phyloP scores from a whole-genome alignment of 345 rosid species.

The Eucalyptus guilfoylei region DNA sequence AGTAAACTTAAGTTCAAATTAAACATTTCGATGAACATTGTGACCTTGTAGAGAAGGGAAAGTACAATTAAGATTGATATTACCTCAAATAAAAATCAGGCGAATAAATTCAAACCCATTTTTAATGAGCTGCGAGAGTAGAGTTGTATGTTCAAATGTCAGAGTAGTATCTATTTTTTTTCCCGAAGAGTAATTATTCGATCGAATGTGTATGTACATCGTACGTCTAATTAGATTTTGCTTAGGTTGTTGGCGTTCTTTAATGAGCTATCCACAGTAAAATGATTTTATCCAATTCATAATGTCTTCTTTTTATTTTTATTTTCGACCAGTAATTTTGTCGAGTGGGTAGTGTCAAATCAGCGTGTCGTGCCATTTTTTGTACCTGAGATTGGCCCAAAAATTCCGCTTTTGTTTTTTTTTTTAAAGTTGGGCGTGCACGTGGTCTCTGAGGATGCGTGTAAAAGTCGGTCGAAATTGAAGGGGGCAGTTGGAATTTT shows the following conservation, averaged over 20 bases:
- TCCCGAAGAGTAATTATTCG: background rate
- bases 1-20: background rate
- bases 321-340: background rate
- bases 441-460: constrained; percentile 7
- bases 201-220: background rate
- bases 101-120: background rate
- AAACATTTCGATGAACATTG: background rate
- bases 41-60: background rate
- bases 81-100: background rate
- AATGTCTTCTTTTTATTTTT: background rate
- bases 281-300: background rate
- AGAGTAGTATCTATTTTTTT: background rate
- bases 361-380: background rate
- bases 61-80: background rate
- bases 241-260: background rate
- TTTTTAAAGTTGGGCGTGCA: background rate
- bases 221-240: background rate
- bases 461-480: background rate
- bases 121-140: background rate
- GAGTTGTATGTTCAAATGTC: background rate
- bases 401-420: background rate
- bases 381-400: background rate
- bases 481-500: constrained; percentile 21
- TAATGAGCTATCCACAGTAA: background rate
- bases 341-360: background rate